Percentiles rank a stretch among this genome's conserved stretches.
Conservation (phyloP, 2,329 filamentous ascomycete genomes). For the Orbilia ellipsospora region DNA sequence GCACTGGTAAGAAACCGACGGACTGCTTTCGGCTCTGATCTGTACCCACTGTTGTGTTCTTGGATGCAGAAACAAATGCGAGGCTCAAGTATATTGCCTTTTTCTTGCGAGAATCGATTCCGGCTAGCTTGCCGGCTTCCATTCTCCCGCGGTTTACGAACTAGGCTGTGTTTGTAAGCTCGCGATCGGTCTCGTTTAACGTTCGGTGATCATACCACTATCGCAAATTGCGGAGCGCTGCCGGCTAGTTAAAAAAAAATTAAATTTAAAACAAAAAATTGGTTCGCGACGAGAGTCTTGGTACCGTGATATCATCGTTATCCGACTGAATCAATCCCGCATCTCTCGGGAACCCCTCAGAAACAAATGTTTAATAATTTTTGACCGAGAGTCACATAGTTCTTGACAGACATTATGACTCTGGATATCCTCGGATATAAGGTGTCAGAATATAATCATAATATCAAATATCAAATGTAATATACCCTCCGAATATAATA, state of each 20-base stretch:
- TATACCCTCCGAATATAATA: no score
- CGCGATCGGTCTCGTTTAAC: slow-evolving; percentile 6
- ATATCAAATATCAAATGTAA: no score
- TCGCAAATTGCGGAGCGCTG: slow-evolving; percentile 13
- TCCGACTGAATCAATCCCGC: no score
- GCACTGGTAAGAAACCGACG: slow-evolving; percentile 22
- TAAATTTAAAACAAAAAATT: not conserved
- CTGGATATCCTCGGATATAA: no score
- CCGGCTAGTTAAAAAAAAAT: slow-evolving; percentile 9
- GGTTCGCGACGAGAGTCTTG: not conserved
- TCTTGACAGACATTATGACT: no score
- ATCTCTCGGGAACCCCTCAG: no score
- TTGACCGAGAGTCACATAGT: no score
- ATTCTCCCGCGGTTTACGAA: slow-evolving; percentile 6
- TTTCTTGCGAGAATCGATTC: not conserved
- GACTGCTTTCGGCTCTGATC: slow-evolving; percentile 38
- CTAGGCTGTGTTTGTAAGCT: slow-evolving; percentile 19
- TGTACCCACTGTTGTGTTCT: slow-evolving; percentile 17
- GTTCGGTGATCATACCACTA: slow-evolving; percentile 33
- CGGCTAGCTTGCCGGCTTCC: slow-evolving; percentile 23
- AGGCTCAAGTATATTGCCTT: slow-evolving; percentile 29
- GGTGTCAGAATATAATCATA: no score
- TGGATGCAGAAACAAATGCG: slow-evolving; percentile 21
- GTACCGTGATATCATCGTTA: not conserved
- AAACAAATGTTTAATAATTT: no score